Percentiles rank a stretch among this genome's conserved stretches.
These are phyloP conservation scores for Lumnitzera littorea DNA, from an alignment of 345 rosid species.

Conservation along the genomic window DNA sequence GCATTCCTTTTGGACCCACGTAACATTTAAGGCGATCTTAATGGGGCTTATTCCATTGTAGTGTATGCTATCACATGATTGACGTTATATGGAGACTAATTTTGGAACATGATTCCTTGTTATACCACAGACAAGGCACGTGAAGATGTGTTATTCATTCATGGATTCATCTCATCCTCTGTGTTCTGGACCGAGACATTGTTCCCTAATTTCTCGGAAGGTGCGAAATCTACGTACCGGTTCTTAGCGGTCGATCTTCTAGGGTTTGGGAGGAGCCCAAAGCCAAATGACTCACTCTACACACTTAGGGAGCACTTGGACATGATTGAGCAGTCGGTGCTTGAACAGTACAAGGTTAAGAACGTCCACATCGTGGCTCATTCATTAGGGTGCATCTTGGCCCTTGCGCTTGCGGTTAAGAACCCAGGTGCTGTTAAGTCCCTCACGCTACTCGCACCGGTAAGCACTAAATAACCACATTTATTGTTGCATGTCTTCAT, in stretches of 20 bases:
- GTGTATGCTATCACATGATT: too few species aligned
- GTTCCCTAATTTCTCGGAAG: constrained; percentile 77
- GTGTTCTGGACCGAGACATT: constrained; percentile 95
- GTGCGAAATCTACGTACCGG: constrained; percentile 57
- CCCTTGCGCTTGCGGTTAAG: constrained; percentile 86
- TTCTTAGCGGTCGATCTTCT: constrained; percentile 77
- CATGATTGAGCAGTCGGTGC: constrained; percentile 76
- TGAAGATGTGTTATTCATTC: constrained; percentile 86
- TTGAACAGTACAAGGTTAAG: constrained; percentile 55
- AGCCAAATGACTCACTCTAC: constrained; percentile 88
- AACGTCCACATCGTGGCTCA: constrained; percentile 97
- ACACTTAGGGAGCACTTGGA: constrained; percentile 86
- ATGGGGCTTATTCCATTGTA: too few species aligned
- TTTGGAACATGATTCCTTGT: neutral
- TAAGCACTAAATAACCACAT: constrained; percentile 18
- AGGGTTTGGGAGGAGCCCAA: constrained; percentile 93
- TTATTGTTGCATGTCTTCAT: neutral
- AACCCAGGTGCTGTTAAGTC: constrained; percentile 76
- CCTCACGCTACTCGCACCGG: constrained; percentile 86
- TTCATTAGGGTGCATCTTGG: constrained; percentile 95
- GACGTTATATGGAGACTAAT: neutral
- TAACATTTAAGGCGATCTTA: too few species aligned
- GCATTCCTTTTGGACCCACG: too few species aligned
- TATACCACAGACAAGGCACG: constrained; percentile 33
- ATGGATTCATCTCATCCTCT: constrained; percentile 98